A percentile compares a stretch with the other conserved stretches of the same genome.
Conservation (phyloP, 1,284 basidiomycete genomes). For the Tylopilus orsonianus region DNA sequence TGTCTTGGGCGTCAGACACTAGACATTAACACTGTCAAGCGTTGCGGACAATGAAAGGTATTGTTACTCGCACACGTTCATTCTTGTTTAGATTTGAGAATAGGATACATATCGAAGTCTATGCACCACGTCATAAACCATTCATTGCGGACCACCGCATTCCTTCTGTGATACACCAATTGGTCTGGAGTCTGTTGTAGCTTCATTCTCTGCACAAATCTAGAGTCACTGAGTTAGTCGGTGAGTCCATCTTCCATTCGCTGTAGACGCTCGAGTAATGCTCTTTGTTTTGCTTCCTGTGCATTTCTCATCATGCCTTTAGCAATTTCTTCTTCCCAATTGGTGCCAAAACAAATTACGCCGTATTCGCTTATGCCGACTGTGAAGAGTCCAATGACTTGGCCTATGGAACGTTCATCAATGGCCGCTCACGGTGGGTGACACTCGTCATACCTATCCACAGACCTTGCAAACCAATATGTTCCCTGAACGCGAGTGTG, state of each 20-base stretch:
- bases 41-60: background rate
- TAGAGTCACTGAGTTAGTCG: conserved; percentile 12
- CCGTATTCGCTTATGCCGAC: conserved; percentile 70
- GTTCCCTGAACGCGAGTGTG: conserved; percentile 58
- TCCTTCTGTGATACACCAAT: background rate
- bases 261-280: conserved; percentile 20
- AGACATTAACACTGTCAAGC: background rate
- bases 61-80: background rate
- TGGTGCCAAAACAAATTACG: conserved; percentile 62
- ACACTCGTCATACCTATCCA: conserved; percentile 54
- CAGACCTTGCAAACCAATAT: conserved; percentile 60
- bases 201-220: background rate
- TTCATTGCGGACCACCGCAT: background rate
- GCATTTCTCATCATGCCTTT: conserved; percentile 51
- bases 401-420: conserved; percentile 43
- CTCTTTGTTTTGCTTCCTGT: conserved; percentile 46
- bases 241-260: conserved; percentile 13
- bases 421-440: background rate
- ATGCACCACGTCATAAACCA: too few species aligned
- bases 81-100: background rate
- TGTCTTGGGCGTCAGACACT: background rate
- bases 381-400: conserved; percentile 69
- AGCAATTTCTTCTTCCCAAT: conserved; percentile 63
- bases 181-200: background rate
- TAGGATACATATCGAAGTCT: background rate